phyloP scores from a whole-genome alignment of 176 grass and related monocot species.

The Ampelocalamus luodianensis region DNA sequence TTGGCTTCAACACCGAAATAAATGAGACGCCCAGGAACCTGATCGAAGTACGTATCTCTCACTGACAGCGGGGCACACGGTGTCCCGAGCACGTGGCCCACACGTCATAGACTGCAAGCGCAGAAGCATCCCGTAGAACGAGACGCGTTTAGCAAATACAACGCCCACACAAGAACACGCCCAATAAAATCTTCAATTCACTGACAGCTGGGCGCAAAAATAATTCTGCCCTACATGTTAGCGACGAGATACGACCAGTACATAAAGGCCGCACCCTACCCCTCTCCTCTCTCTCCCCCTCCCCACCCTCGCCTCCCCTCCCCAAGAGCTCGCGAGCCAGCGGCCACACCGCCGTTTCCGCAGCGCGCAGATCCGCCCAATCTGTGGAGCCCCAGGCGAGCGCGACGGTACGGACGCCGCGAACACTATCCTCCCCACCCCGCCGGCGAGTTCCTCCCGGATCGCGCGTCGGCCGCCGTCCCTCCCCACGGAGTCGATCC shows the following conservation, averaged over 20 bases:
- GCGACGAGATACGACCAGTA: not conserved
- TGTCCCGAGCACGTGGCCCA: not conserved
- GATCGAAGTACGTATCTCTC: no score
- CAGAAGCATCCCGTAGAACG: not conserved
- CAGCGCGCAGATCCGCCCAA: slow-evolving; percentile 46
- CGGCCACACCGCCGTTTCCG: slow-evolving; percentile 35
- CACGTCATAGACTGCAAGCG: not conserved
- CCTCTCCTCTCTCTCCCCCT: no score
- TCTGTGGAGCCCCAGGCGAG: not conserved
- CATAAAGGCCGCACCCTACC: not conserved
- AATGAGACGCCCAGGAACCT: not conserved
- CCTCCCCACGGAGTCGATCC: not conserved
- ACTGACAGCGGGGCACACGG: not conserved
- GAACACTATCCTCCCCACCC: not conserved
- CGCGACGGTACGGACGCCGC: slow-evolving; percentile 30
- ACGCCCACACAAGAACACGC: slow-evolving; percentile 7
- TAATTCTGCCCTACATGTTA: not conserved
- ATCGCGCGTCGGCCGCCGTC: not conserved
- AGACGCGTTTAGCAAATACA: slow-evolving; percentile 11
- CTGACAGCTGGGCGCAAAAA: not conserved
- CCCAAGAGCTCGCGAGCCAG: slow-evolving; percentile 35
- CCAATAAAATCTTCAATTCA: not conserved
- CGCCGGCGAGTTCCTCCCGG: not conserved
- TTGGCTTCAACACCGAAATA: accelerated
- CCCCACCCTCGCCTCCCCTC: not conserved